Conservation (phyloP, 768 basidiomycete genomes). For the Exsudoporus frostii region DNA sequence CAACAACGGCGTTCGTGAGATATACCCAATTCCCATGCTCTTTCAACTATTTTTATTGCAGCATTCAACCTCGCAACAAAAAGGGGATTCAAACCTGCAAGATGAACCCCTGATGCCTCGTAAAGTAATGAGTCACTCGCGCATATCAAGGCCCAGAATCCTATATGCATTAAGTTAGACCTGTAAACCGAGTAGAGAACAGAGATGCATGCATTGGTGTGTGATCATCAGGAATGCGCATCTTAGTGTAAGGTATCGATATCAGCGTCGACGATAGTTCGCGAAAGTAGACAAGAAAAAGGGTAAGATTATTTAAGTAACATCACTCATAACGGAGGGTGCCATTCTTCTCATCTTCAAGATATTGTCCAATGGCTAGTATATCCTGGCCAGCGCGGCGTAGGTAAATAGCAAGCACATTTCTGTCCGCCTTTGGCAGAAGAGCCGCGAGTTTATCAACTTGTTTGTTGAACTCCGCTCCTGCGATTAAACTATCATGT, state of each 20-base stretch:
- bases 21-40: not conserved
- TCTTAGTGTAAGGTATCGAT: constrained; percentile 12
- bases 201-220: constrained; percentile 23
- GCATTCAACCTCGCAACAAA: constrained; percentile 44
- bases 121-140: not conserved
- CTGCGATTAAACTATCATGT: constrained; percentile 6
- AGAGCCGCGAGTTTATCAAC: constrained; percentile 70
- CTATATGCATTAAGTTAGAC: constrained; percentile 17
- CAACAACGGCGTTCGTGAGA: constrained; percentile 28
- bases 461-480: constrained; percentile 57
- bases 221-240: constrained; percentile 2
- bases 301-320: not conserved
- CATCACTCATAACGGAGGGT: constrained; percentile 41
- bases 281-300: constrained; percentile 4
- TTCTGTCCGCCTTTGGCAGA: constrained; percentile 69
- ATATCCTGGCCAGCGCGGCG: constrained; percentile 76
- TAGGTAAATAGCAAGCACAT: constrained; percentile 67
- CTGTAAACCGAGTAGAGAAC: constrained; percentile 10
- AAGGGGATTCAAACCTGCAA: constrained; percentile 48
- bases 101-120: constrained; percentile 10
- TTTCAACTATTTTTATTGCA: constrained; percentile 18
- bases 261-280: constrained; percentile 11
- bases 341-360: constrained; percentile 82
- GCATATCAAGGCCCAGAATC: not conserved
- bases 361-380: constrained; percentile 80